Evolutionary conservation across 345 rosid species (phyloP).

Genomic region (Sonneratia caseolaris): DNA sequence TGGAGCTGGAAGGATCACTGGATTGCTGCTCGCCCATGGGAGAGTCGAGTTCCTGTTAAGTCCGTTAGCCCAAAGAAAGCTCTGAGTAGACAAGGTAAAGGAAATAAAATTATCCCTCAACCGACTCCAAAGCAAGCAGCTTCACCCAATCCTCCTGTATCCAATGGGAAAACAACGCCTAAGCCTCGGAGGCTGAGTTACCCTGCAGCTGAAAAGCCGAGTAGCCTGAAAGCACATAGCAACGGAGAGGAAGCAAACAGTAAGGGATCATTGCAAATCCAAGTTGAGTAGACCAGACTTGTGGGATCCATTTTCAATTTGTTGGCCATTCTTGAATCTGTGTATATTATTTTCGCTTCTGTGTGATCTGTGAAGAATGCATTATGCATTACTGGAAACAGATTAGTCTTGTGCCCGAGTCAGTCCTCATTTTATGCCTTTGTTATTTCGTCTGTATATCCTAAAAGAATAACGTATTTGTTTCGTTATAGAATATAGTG

Average conservation of each 20-base stretch:
- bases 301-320: neutral
- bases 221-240: constrained; percentile 14
- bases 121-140: constrained; percentile 40
- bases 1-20: constrained; percentile 99
- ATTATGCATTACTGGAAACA: neutral
- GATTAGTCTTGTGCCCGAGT: neutral
- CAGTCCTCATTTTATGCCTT: neutral
- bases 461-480: neutral
- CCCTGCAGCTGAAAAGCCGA: constrained; percentile 43
- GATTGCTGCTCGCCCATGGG: constrained; percentile 95
- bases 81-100: constrained; percentile 37
- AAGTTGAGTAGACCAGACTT: neutral
- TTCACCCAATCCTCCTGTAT: constrained; percentile 30
- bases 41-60: constrained; percentile 41
- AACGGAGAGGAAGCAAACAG: constrained; percentile 19
- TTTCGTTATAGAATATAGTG: neutral
- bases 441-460: neutral
- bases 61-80: constrained; percentile 44
- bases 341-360: neutral
- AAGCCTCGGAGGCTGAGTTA: constrained; percentile 61
- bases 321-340: neutral
- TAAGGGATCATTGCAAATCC: neutral
- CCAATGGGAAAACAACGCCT: constrained; percentile 28
- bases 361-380: neutral
- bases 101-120: constrained; percentile 26